Percentiles rank a stretch among this genome's conserved stretches.
Evolutionary conservation across 306 rosid species (phyloP).

Genomic region (Dryas alaskensis): DNA sequence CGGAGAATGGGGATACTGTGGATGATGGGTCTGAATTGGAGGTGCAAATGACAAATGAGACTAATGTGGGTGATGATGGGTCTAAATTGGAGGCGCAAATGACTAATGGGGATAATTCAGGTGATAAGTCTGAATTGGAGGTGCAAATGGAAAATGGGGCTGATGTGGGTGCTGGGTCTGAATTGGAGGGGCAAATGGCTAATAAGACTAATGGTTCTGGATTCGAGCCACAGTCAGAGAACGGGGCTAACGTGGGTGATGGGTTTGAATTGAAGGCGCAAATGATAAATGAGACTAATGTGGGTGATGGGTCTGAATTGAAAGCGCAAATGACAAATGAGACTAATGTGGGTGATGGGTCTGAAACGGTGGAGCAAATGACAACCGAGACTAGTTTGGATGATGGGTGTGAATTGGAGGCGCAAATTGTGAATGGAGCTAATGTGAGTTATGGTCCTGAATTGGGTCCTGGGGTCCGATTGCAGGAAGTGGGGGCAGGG

Average conservation of each 20-base stretch:
- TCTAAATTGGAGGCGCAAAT: neutral
- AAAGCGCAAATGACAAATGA: neutral
- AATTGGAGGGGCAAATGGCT: neutral
- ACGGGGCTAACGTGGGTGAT: neutral
- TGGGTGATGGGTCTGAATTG: slow-evolving; percentile 16
- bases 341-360: neutral
- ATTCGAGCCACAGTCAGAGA: neutral
- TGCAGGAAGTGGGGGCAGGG: slow-evolving; percentile 10
- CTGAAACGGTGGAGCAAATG: neutral
- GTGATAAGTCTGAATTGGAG: neutral
- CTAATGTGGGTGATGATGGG: neutral
- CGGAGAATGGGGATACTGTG: neutral
- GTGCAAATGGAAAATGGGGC: neutral
- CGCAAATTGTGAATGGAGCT: neutral
- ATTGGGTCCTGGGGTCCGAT: neutral
- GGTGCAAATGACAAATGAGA: neutral
- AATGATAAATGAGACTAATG: neutral
- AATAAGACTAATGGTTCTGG: neutral
- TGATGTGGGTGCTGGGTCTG: neutral
- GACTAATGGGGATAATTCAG: neutral
- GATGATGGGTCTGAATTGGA: neutral
- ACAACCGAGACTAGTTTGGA: neutral
- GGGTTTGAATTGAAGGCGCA: neutral
- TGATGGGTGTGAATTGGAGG: slow-evolving; percentile 15
- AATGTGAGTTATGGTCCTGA: neutral